A percentile compares a stretch with the other conserved stretches of the same genome.
phyloP scores from a whole-genome alignment of 805 yeast species.

The Ogataea pini region DNA sequence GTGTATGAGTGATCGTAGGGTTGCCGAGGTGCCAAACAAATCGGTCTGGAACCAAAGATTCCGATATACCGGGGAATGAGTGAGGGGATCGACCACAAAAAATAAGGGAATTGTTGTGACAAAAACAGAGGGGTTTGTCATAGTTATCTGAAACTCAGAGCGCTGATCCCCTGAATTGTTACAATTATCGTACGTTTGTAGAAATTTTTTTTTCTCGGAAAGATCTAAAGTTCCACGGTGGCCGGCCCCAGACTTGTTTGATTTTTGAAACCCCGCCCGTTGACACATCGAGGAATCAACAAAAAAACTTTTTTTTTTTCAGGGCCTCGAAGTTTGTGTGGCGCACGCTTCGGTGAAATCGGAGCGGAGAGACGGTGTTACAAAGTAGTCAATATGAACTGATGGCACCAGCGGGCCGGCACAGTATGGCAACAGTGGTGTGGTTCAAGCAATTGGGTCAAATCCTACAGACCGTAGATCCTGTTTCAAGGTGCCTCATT shows the following conservation, averaged over 20 bases:
- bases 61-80: not conserved
- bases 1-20: too few species aligned
- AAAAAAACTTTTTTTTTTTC: not conserved
- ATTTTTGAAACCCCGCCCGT: slow-evolving; percentile 1
- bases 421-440: too few species aligned
- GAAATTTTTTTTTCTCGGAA: not conserved
- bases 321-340: not conserved
- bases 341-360: slow-evolving; percentile 4
- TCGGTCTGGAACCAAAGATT: slow-evolving; percentile 1
- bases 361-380: not conserved
- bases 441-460: too few species aligned
- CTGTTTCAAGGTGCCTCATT: too few species aligned
- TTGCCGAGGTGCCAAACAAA: too few species aligned
- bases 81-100: not conserved
- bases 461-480: too few species aligned
- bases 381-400: not conserved
- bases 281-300: not conserved
- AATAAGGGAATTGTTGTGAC: too few species aligned
- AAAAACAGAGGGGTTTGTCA: not conserved
- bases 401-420: not conserved
- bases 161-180: not conserved
- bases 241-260: not conserved
- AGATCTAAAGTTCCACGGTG: not conserved
- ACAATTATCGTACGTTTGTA: not conserved
- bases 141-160: not conserved